Evolutionary conservation across 805 yeast genomes (phyloP).

Genomic region (Teunomyces cretensis): DNA sequence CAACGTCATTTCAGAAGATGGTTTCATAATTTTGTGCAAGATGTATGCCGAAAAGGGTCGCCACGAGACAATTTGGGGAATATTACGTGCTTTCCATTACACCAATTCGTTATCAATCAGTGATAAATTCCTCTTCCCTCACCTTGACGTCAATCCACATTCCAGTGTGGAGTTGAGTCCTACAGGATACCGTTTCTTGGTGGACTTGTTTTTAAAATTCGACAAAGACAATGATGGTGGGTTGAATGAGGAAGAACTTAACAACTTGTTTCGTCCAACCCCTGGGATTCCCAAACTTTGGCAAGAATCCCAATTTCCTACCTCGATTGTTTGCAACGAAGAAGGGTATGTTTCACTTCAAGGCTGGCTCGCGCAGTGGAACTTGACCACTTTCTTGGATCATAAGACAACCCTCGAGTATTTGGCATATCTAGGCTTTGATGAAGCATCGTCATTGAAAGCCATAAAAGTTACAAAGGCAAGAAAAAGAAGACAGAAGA

Average conservation of each 20-base stretch:
- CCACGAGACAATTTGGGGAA: conserved; percentile 97
- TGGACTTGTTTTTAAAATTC: conserved; percentile 81
- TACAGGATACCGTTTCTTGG: conserved; percentile 85
- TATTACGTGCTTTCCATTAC: conserved; percentile 81
- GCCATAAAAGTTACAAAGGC: conserved; percentile 80
- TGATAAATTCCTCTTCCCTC: conserved; percentile 78
- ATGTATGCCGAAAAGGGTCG: conserved; percentile 87
- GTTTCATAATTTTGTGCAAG: conserved; percentile 75
- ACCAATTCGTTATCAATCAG: conserved; percentile 87
- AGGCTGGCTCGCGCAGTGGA: conserved; percentile 99
- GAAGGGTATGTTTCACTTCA: conserved; percentile 88
- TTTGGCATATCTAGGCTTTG: conserved; percentile 87
- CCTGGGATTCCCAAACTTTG: conserved; percentile 91
- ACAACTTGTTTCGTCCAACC: conserved; percentile 75
- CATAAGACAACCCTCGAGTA: conserved; percentile 83
- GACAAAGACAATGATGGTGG: conserved; percentile 98
- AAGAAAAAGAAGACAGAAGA: conserved; percentile 66
- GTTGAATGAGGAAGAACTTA: conserved; percentile 68
- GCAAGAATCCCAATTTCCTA: conserved; percentile 83
- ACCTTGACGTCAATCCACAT: conserved; percentile 66
- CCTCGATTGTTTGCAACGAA: conserved; percentile 85
- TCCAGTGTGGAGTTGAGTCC: conserved; percentile 92
- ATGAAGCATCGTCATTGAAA: conserved; percentile 37
- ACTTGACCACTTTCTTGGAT: conserved; percentile 89
- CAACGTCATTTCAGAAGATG: conserved; percentile 67